phyloP scores from a whole-genome alignment of 352 stramenopile species.

The Phytophthora foliorum region DNA sequence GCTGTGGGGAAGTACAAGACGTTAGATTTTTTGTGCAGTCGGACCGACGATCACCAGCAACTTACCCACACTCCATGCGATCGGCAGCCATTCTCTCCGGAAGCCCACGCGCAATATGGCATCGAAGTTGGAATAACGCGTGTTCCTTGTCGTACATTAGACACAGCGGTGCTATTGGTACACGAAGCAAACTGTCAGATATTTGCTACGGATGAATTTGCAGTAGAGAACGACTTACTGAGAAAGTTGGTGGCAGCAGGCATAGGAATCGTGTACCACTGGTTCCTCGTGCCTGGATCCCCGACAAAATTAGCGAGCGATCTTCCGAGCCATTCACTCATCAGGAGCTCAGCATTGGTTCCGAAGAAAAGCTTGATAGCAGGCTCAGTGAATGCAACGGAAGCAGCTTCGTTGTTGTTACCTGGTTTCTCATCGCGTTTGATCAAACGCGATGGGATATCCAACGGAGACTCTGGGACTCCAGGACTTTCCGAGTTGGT shows the following conservation, averaged over 20 bases:
- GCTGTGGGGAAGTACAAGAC: slow-evolving; percentile 3
- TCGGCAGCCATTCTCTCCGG: slow-evolving; percentile 27
- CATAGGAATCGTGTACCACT: slow-evolving; percentile 25
- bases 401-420: neutral
- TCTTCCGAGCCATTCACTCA: slow-evolving; percentile 36
- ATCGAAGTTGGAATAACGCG: slow-evolving; percentile 22
- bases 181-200: neutral
- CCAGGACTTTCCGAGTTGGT: slow-evolving; percentile 1
- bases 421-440: neutral
- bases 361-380: slow-evolving; percentile 26
- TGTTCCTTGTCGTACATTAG: slow-evolving; percentile 27
- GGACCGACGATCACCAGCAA: neutral
- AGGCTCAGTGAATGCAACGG: neutral
- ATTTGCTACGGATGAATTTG: neutral
- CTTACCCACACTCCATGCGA: slow-evolving; percentile 42
- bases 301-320: slow-evolving; percentile 22
- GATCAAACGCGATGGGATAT: neutral
- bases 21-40: neutral
- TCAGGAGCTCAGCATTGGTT: slow-evolving; percentile 28
- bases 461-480: slow-evolving; percentile 10
- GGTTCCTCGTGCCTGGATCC: neutral
- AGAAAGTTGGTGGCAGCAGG: slow-evolving; percentile 16
- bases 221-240: slow-evolving; percentile 5
- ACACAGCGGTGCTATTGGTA: slow-evolving; percentile 15
- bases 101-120: slow-evolving; percentile 3